phyloP scores from a whole-genome alignment of 164 flowering plant species.

The Vitis rupestris region DNA sequence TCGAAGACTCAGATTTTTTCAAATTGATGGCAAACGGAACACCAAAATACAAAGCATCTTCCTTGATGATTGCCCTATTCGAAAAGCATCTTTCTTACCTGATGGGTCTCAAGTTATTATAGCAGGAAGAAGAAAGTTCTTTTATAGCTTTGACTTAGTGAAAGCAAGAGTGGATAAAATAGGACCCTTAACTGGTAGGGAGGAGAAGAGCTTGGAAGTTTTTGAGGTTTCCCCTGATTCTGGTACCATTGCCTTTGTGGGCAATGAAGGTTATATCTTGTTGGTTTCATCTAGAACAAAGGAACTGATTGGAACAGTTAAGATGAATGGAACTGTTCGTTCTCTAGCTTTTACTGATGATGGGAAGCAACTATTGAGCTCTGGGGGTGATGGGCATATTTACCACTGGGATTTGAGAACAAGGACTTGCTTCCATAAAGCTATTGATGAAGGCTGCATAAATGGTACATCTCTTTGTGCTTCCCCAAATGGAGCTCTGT shows the following conservation, averaged over 20 bases:
- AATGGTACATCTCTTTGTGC: conserved; percentile 65
- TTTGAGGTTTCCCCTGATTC: conserved; percentile 95
- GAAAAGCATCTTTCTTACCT: conserved; percentile 72
- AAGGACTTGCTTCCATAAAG: conserved; percentile 74
- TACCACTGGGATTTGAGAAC: conserved; percentile 96
- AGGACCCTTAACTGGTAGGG: conserved; percentile 84
- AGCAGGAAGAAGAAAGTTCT: conserved; percentile 89
- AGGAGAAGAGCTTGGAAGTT: conserved; percentile 85
- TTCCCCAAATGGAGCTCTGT: conserved; percentile 56
- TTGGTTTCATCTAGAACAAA: conserved; percentile 83
- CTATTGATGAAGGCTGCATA: conserved; percentile 81
- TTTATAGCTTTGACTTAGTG: conserved; percentile 79
- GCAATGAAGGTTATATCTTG: conserved; percentile 86
- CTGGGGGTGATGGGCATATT: conserved; percentile 92
- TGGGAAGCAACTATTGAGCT: conserved; percentile 70
- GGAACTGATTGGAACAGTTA: conserved; percentile 80
- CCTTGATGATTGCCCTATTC: conserved; percentile 83
- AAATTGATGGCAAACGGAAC: conserved; percentile 90
- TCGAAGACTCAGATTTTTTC: conserved; percentile 66
- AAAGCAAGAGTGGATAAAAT: conserved; percentile 71
- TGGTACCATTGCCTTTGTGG: conserved; percentile 75
- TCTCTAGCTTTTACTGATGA: conserved; percentile 73
- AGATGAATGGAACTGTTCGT: conserved; percentile 92
- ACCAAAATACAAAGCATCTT: conserved; percentile 72
- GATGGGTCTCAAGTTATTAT: conserved; percentile 88